These are phyloP conservation scores for Ceratobasidium theobromae DNA, from an alignment of 1,284 basidiomycete species.

Conservation along the genomic window DNA sequence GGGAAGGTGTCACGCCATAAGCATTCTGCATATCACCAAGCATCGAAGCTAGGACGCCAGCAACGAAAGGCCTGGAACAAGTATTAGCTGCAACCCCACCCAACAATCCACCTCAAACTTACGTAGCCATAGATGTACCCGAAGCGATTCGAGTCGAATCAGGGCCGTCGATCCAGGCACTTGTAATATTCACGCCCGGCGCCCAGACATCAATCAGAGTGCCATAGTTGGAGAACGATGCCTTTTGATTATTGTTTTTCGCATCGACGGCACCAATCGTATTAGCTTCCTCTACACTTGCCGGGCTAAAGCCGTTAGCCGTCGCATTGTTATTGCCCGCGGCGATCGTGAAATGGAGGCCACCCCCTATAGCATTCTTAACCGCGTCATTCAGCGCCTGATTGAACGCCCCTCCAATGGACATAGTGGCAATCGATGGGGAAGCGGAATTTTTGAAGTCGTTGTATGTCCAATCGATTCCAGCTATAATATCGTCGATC, in stretches of 20 bases:
- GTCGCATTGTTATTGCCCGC: constrained; percentile 32
- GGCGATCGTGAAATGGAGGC: constrained; percentile 34
- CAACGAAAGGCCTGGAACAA: background rate
- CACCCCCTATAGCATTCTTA: constrained; percentile 47
- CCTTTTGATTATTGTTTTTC: constrained; percentile 76
- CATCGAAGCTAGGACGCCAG: background rate
- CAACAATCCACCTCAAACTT: background rate
- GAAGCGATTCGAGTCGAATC: constrained; percentile 41
- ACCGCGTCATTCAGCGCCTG: constrained; percentile 26
- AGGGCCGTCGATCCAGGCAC: constrained; percentile 44
- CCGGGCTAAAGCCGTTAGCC: constrained; percentile 41
- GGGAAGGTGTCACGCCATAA: no score
- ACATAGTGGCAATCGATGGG: constrained; percentile 29
- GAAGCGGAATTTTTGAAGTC: constrained; percentile 44
- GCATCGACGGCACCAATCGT: constrained; percentile 87
- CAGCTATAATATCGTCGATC: constrained; percentile 52
- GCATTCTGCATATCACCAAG: background rate
- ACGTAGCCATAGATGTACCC: constrained; percentile 33
- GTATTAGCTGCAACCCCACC: background rate
- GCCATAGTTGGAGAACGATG: constrained; percentile 73
- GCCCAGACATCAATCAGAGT: constrained; percentile 56
- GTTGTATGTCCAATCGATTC: constrained; percentile 22
- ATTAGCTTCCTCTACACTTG: constrained; percentile 75
- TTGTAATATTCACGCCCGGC: constrained; percentile 51
- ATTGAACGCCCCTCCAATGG: background rate